Base-by-base conservation (phyloP, 345 rosid genomes). In the Populus tremula region DNA sequence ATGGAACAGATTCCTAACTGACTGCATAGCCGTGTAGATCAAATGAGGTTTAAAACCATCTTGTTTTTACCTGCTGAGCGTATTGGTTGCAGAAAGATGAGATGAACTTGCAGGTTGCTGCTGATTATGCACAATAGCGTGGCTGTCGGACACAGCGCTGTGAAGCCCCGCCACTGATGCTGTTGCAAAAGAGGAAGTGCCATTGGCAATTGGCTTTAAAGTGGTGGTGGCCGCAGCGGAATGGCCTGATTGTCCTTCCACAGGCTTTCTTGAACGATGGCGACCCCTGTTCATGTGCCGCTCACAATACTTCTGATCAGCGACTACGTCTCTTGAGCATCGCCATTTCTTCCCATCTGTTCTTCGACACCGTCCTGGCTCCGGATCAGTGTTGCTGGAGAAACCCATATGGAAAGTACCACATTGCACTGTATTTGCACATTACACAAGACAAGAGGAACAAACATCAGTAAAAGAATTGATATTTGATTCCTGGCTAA, bases 181-280 rank as follows among this genome's bases (percentile, higher is more conserved):
- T 23, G 85, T 71, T 5, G 84, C 66, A 12, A 87, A 76, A 2
- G 77, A 68, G 10, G 75, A n/a, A 1, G 77, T 8, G 77, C 67
- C 5, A 82, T 65, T 33, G 79, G 77, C 73, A 5, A 74, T 81
- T 70, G 84, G 76, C 70, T 86, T 82, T 4, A 75, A 29, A 39
- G 84, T 65, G 75, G 81, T 61, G 76, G 78, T 16, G 61, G 91
- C 85, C 54, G 91, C 80, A 74, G 81, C 83, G 81, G 96, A 85
- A 90, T 89, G 97, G 91, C 89, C 93, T 50, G 91, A 79, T 82
- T 87, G 98, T 72, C 96, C 97, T 95, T 95, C 99, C 99, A 95
- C 99, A 92, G 96, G 99, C 98, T 95, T 95, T 95, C 99, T 95
- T 95, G 99, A 95, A 93, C 99, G 99, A 85, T 95, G 98, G 81